Conservation (phyloP, 1,139 yeast genomes). For the Torulaspora globosa region DNA sequence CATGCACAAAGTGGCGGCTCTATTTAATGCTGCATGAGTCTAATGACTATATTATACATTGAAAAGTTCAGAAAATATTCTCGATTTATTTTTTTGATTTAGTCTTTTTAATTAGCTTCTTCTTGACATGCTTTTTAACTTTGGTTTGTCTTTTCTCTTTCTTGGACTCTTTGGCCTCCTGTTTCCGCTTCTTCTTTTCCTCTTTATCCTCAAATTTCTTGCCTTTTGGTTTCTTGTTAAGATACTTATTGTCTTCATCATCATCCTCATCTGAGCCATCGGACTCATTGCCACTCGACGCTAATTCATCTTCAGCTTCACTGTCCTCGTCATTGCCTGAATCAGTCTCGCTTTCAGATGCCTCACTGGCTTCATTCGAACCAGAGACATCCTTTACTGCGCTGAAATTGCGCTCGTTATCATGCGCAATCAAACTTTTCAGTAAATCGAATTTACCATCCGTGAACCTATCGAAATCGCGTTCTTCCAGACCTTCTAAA, state of each 20-base stretch:
- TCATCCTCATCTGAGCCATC: conserved; percentile 41
- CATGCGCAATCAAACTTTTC: conserved; percentile 52
- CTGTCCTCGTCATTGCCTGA: conserved; percentile 33
- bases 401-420: conserved; percentile 32
- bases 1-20: conserved; percentile 64
- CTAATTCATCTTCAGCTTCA: conserved; percentile 26
- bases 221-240: conserved; percentile 50
- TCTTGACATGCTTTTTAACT: conserved; percentile 88
- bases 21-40: conserved; percentile 30
- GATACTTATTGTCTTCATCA: conserved; percentile 37
- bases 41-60: neutral
- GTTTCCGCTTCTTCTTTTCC: conserved; percentile 76
- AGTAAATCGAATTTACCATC: conserved; percentile 80
- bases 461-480: conserved; percentile 78
- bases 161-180: conserved; percentile 74
- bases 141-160: conserved; percentile 86
- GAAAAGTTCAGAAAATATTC: neutral
- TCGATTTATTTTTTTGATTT: conserved; percentile 34
- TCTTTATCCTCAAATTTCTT: conserved; percentile 83
- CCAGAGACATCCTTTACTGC: conserved; percentile 30
- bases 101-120: conserved; percentile 61
- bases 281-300: conserved; percentile 26
- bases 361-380: conserved; percentile 18
- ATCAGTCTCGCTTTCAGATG: conserved; percentile 20
- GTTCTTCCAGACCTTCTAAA: conserved; percentile 70